Percentiles rank a stretch among this genome's conserved stretches.
phyloP scores from a whole-genome alignment of 2,329 filamentous ascomycete species.

The Verruconis gallopava region DNA sequence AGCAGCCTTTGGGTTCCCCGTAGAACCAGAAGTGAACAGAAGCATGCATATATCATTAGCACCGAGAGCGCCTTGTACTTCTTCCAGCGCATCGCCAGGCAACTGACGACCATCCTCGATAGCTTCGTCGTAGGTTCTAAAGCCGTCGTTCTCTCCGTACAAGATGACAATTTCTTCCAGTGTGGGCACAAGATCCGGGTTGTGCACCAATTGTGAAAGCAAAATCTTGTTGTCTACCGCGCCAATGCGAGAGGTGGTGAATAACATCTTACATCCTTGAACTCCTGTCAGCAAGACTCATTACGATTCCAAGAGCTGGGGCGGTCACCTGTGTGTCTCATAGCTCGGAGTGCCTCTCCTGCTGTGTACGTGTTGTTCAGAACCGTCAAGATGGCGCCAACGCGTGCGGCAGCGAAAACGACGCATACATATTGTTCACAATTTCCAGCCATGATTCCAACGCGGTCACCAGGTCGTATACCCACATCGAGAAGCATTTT shows the following conservation, averaged over 20 bases:
- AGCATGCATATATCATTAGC: slow-evolving; percentile 59
- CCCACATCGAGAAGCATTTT: slow-evolving; percentile 48
- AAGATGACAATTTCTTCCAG: slow-evolving; percentile 18
- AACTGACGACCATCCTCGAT: slow-evolving; percentile 34
- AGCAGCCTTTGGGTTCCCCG: slow-evolving; percentile 58
- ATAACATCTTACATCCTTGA: slow-evolving; percentile 58
- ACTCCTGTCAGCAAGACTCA: too few species aligned
- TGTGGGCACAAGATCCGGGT: slow-evolving; percentile 12
- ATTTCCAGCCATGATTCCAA: slow-evolving; percentile 60
- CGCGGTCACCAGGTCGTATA: slow-evolving; percentile 53
- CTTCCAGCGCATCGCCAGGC: slow-evolving; percentile 38
- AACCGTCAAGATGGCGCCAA: slow-evolving; percentile 48
- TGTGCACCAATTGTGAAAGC: slow-evolving; percentile 25
- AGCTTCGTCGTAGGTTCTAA: slow-evolving; percentile 16
- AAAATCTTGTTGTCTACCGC: slow-evolving; percentile 49
- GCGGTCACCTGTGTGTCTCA: slow-evolving; percentile 52
- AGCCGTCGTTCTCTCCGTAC: slow-evolving; percentile 13
- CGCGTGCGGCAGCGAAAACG: slow-evolving; percentile 54
- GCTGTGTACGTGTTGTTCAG: slow-evolving; percentile 74
- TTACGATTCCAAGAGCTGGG: background rate
- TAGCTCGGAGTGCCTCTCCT: slow-evolving; percentile 56
- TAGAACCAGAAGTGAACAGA: slow-evolving; percentile 65
- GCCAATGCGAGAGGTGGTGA: slow-evolving; percentile 58
- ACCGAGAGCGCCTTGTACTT: slow-evolving; percentile 42
- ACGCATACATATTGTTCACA: slow-evolving; percentile 48